Evolutionary conservation across 2,329 filamentous ascomycete genomes (phyloP).

Genomic region (Colletotrichum sp.): DNA sequence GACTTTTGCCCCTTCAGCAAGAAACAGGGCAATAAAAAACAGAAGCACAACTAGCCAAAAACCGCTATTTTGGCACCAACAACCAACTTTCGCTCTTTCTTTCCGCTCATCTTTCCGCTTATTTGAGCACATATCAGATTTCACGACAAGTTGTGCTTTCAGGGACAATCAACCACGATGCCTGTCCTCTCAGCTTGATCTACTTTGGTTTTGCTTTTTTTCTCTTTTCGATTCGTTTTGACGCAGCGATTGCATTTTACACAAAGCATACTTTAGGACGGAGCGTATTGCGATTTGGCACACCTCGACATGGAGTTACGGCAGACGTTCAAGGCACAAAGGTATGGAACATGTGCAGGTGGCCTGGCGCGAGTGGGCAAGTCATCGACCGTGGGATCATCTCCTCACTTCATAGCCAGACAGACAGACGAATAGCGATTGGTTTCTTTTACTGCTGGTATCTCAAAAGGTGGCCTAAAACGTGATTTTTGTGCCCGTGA

Average conservation of each 20-base stretch:
- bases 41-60: background rate
- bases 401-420: background rate
- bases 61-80: background rate
- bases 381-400: background rate
- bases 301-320: background rate
- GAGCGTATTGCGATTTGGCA: background rate
- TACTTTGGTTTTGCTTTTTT: background rate
- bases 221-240: background rate
- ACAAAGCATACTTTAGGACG: background rate
- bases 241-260: background rate
- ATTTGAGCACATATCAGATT: background rate
- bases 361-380: background rate
- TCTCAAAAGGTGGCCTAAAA: background rate
- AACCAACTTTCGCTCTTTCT: background rate
- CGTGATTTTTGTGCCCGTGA: constrained; percentile 60
- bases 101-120: background rate
- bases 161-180: background rate
- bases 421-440: background rate
- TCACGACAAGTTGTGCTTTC: background rate
- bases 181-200: background rate
- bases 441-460: background rate
- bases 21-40: background rate
- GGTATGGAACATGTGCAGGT: background rate
- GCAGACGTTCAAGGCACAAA: background rate
- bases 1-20: background rate